Percentiles rank a stretch among this genome's conserved stretches.
Evolutionary conservation across 164 flowering plant species (phyloP).

Genomic region (Macadamia tetraphylla): DNA sequence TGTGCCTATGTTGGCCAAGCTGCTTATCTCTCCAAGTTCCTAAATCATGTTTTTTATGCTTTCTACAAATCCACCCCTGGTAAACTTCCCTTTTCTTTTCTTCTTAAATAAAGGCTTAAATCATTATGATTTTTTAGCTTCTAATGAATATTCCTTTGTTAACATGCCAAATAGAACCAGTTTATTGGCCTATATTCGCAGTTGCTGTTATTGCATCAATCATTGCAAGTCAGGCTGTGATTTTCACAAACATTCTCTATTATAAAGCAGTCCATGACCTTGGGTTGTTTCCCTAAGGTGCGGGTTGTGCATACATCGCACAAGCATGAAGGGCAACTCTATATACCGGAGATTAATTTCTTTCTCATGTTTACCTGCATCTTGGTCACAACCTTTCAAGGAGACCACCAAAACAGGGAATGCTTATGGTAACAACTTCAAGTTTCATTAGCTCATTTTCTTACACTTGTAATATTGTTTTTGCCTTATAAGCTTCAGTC

Average conservation of each 20-base stretch:
- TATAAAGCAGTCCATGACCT: conserved; percentile 16
- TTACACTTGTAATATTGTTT: background rate
- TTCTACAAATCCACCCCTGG: conserved; percentile 25
- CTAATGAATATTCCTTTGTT: background rate
- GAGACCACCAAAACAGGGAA: conserved; percentile 20
- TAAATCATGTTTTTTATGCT: conserved; percentile 14
- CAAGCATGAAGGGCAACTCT: conserved; percentile 24
- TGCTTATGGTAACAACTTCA: conserved; percentile 19
- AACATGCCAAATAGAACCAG: conserved; percentile 2
- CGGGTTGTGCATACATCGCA: conserved; percentile 20
- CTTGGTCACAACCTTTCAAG: conserved; percentile 17
- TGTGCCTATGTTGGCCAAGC: conserved; percentile 26
- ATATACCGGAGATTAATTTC: conserved; percentile 25
- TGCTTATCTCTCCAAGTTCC: conserved; percentile 17
- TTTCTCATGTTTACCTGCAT: conserved; percentile 23
- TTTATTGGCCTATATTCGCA: conserved; percentile 23
- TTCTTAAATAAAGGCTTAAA: background rate
- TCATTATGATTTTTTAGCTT: background rate
- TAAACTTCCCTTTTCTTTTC: background rate
- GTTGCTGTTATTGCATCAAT: conserved; percentile 16
- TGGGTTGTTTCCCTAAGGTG: conserved; percentile 25
- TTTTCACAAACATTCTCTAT: conserved; percentile 20
- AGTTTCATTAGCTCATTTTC: background rate
- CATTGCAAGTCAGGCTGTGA: conserved; percentile 25
- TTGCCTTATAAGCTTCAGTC: background rate